phyloP scores from a whole-genome alignment of 1,139 yeast species.

The Pichia sp. region DNA sequence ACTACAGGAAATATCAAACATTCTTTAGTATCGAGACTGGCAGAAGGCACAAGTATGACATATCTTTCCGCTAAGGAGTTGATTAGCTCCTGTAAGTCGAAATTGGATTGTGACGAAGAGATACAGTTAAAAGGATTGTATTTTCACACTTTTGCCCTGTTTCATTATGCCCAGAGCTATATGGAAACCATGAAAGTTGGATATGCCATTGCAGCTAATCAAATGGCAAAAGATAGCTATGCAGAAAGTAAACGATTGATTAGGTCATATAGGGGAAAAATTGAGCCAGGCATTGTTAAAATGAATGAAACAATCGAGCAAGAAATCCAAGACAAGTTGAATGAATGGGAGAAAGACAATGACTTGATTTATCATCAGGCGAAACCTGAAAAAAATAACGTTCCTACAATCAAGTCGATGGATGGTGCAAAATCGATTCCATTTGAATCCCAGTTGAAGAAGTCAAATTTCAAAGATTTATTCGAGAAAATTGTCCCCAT shows the following conservation, averaged over 20 bases:
- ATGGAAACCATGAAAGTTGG: conserved; percentile 61
- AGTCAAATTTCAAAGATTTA: conserved; percentile 48
- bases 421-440: conserved; percentile 71
- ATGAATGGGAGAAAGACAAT: conserved; percentile 67
- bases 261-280: neutral
- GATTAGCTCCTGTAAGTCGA: conserved; percentile 20
- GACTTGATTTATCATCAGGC: conserved; percentile 82
- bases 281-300: conserved; percentile 5
- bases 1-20: conserved; percentile 39
- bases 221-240: conserved; percentile 41
- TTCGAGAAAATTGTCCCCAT: conserved; percentile 81
- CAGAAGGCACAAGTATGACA: conserved; percentile 54
- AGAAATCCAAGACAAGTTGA: conserved; percentile 37
- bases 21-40: conserved; percentile 68
- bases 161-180: conserved; percentile 48
- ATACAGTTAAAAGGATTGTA: conserved; percentile 40
- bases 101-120: conserved; percentile 21
- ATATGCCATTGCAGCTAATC: conserved; percentile 60
- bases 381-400: conserved; percentile 56
- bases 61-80: conserved; percentile 51
- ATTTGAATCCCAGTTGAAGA: conserved; percentile 50
- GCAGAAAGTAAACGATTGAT: neutral
- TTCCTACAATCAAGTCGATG: conserved; percentile 62
- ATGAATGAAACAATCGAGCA: conserved; percentile 10
- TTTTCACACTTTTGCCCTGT: conserved; percentile 46